Percentiles rank a stretch among this genome's conserved stretches.
These are phyloP conservation scores for Scheffersomyces lignicola DNA, from an alignment of 1,139 yeast genomes.

Conservation along the genomic window DNA sequence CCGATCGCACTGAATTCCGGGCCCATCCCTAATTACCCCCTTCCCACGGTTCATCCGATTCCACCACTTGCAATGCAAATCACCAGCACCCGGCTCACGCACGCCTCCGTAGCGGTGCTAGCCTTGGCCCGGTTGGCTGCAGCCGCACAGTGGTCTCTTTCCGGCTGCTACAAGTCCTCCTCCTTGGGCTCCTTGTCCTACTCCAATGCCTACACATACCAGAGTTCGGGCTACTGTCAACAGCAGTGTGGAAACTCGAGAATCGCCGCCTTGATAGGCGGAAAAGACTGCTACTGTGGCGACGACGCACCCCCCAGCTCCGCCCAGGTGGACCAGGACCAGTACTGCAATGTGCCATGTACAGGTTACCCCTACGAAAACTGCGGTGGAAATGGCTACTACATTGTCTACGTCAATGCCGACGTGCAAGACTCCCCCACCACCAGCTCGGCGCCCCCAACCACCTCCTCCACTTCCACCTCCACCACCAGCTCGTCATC, in stretches of 20 bases:
- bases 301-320: constrained; percentile 35
- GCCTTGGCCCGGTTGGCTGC: constrained; percentile 7
- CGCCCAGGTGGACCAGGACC: constrained; percentile 26
- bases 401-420: constrained; percentile 46
- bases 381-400: constrained; percentile 64
- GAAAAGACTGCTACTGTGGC: constrained; percentile 65
- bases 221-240: constrained; percentile 54
- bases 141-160: constrained; percentile 17
- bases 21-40: no score
- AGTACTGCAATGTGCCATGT: constrained; percentile 51
- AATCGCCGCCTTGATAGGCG: constrained; percentile 55
- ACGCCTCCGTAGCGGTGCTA: neutral
- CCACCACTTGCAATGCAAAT: no score
- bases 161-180: constrained; percentile 37
- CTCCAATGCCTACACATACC: constrained; percentile 41
- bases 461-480: constrained; percentile 12
- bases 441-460: constrained; percentile 12
- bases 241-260: constrained; percentile 41
- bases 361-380: constrained; percentile 55
- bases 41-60: no score
- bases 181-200: constrained; percentile 23
- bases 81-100: no score
- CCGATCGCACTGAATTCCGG: no score
- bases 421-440: constrained; percentile 20
- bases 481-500: constrained; percentile 11